These are phyloP conservation scores for Pichia rugopelliculosa DNA, from an alignment of 805 yeast species.

Conservation along the genomic window DNA sequence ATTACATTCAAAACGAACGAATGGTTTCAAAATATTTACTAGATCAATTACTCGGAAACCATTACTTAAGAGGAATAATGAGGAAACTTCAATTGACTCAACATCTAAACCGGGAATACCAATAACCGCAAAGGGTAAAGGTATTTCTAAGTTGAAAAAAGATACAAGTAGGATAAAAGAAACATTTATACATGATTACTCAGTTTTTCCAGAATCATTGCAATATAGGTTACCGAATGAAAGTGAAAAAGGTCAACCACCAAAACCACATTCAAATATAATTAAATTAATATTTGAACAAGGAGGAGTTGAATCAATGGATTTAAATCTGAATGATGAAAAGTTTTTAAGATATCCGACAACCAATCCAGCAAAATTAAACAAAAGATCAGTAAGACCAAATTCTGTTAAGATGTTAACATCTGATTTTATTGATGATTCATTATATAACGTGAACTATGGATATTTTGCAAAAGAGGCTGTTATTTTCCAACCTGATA, in stretches of 20 bases:
- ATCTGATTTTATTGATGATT: conserved; percentile 77
- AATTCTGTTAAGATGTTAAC: conserved; percentile 59
- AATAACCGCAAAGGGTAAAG: conserved; percentile 10
- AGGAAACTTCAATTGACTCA: conserved; percentile 1
- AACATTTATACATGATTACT: conserved; percentile 29
- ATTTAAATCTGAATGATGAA: conserved; percentile 25
- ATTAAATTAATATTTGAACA: conserved; percentile 23
- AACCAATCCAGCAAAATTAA: conserved; percentile 31
- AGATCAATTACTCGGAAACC: conserved; percentile 12
- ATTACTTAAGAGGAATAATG: conserved; percentile 2
- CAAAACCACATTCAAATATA: conserved; percentile 19
- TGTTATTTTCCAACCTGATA: conserved; percentile 61
- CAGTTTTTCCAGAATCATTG: conserved; percentile 24
- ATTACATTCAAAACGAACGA: background rate
- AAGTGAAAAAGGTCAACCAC: conserved; percentile 15
- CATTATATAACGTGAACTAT: conserved; percentile 71
- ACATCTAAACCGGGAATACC: background rate
- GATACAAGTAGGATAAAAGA: conserved; percentile 9
- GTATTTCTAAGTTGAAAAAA: conserved; percentile 11
- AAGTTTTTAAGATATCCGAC: conserved; percentile 38
- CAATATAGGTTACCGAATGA: conserved; percentile 26
- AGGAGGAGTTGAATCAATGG: conserved; percentile 32
- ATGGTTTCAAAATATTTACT: background rate
- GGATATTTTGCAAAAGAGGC: conserved; percentile 80
- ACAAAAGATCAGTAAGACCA: conserved; percentile 43